Percentiles rank a stretch among this genome's conserved stretches.
These are phyloP conservation scores for Synchytrium microbalum DNA, from an alignment of 371 early-diverging fungal species.

Conservation along the genomic window DNA sequence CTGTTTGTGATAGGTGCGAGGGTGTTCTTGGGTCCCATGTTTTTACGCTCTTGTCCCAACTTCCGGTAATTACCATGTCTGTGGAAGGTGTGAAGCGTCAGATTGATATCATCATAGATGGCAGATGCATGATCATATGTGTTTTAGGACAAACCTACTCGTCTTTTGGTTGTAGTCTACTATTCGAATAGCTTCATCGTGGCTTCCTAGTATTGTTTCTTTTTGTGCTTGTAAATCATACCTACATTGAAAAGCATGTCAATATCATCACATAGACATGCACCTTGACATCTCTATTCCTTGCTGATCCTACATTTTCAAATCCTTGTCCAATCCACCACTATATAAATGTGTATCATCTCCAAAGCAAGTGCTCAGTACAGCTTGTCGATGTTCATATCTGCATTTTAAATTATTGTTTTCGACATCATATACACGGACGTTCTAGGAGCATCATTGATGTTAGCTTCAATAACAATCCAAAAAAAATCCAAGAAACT, in stretches of 20 bases:
- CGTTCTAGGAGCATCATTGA: conserved; percentile 42
- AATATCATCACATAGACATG: conserved; percentile 26
- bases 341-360: conserved; percentile 44
- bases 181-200: conserved; percentile 36
- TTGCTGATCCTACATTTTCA: conserved; percentile 48
- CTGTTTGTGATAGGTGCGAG: conserved; percentile 28
- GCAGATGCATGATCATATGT: too few relatives aligned
- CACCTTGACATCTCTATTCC: conserved; percentile 35
- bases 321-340: conserved; percentile 59
- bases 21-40: conserved; percentile 67
- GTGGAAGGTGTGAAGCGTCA: conserved; percentile 3
- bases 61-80: conserved; percentile 67
- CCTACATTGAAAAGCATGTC: conserved; percentile 38
- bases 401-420: conserved; percentile 44
- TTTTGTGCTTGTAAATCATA: conserved; percentile 53
- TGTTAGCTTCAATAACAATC: not conserved
- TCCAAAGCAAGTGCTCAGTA: conserved; percentile 68
- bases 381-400: conserved; percentile 54
- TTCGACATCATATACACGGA: conserved; percentile 71
- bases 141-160: conserved; percentile 4
- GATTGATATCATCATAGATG: conserved; percentile 9
- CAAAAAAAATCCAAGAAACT: conserved; percentile 4
- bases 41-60: conserved; percentile 82
- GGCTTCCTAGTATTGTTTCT: conserved; percentile 40
- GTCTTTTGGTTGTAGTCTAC: conserved; percentile 17